Conservation (phyloP, 2,329 filamentous ascomycete species). For the Cercospora sp. region DNA sequence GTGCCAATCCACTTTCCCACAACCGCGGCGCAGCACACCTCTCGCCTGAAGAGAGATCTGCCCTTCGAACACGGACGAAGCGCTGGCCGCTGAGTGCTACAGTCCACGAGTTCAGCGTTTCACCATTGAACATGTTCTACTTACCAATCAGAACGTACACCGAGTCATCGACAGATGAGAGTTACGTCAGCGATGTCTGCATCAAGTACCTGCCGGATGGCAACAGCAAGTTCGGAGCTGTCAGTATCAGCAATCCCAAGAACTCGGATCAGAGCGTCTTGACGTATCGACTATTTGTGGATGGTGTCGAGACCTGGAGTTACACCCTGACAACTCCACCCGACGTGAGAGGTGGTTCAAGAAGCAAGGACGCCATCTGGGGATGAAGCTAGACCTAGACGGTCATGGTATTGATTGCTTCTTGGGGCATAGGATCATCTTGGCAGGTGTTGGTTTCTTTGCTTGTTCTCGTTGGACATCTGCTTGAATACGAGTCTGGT, state of each 20-base stretch:
- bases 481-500: background rate
- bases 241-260: slow-evolving; percentile 71
- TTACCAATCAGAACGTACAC: slow-evolving; percentile 79
- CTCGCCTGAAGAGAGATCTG: slow-evolving; percentile 18
- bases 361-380: slow-evolving; percentile 50
- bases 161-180: slow-evolving; percentile 57
- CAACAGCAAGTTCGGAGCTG: slow-evolving; percentile 82
- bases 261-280: slow-evolving; percentile 69
- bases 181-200: slow-evolving; percentile 72
- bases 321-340: slow-evolving; percentile 50
- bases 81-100: slow-evolving; percentile 62
- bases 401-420: background rate
- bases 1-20: slow-evolving; percentile 24
- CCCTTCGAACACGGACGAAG: slow-evolving; percentile 31
- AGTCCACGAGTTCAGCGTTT: slow-evolving; percentile 89
- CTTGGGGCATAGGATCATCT: background rate
- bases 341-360: slow-evolving; percentile 41
- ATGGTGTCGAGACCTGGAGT: slow-evolving; percentile 78
- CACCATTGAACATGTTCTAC: slow-evolving; percentile 91
- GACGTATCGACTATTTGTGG: slow-evolving; percentile 78
- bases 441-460: background rate
- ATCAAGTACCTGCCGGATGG: slow-evolving; percentile 85
- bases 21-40: slow-evolving; percentile 13
- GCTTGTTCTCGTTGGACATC: background rate
- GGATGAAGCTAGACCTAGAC: slow-evolving; percentile 31